phyloP scores from a whole-genome alignment of 1,284 basidiomycete genomes.

The Hemileia vastatrix region DNA sequence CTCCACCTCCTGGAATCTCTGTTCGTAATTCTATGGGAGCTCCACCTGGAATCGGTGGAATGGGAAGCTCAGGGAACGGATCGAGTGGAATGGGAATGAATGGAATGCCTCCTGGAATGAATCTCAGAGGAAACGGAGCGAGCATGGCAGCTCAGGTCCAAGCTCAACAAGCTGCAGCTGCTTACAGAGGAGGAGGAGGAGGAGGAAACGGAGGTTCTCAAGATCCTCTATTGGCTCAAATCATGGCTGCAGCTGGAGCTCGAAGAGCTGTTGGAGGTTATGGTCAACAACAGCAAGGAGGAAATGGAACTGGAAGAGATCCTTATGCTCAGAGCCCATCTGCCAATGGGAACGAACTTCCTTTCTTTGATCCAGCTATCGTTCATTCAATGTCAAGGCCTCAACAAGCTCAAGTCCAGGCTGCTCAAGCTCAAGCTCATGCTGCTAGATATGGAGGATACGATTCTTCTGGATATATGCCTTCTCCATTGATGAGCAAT shows the following conservation, averaged over 20 bases:
- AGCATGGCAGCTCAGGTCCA: slow-evolving; percentile 20
- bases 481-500: not conserved
- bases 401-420: slow-evolving; percentile 26
- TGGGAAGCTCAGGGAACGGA: not conserved
- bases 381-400: slow-evolving; percentile 33
- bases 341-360: slow-evolving; percentile 24
- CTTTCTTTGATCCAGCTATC: slow-evolving; percentile 35
- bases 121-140: slow-evolving; percentile 4
- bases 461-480: slow-evolving; percentile 3
- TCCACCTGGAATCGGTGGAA: not conserved
- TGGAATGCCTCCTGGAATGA: not conserved
- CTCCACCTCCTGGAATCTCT: not conserved
- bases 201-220: slow-evolving; percentile 25
- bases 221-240: slow-evolving; percentile 38
- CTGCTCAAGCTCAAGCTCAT: slow-evolving; percentile 14
- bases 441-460: slow-evolving; percentile 18
- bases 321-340: slow-evolving; percentile 2
- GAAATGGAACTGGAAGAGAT: slow-evolving; percentile 19
- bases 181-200: slow-evolving; percentile 21
- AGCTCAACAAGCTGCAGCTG: not conserved
- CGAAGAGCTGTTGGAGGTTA: slow-evolving; percentile 24
- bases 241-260: slow-evolving; percentile 30
- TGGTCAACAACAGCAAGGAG: not conserved
- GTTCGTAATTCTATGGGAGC: not conserved
- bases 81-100: slow-evolving; percentile 1